A percentile compares a stretch with the other conserved stretches of the same genome.
Conservation (phyloP, 257 asterid genomes). For the Penstemon davidsonii region DNA sequence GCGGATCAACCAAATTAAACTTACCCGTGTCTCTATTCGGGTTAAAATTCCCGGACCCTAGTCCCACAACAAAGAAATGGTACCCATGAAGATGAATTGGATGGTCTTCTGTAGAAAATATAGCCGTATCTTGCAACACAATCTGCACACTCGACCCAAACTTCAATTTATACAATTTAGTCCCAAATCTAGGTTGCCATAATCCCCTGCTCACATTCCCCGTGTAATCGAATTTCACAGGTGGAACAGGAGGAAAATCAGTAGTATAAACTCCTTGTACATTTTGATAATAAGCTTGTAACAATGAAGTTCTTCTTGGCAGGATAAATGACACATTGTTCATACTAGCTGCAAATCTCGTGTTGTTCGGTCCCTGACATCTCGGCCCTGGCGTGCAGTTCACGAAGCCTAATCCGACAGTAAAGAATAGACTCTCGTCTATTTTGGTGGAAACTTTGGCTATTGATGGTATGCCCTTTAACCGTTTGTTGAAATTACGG, state of each 20-base stretch:
- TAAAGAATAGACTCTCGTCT: conserved; percentile 47
- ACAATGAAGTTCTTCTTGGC: conserved; percentile 44
- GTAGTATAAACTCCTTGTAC: conserved; percentile 47
- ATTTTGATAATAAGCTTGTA: conserved; percentile 56
- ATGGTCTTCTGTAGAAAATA: conserved; percentile 59
- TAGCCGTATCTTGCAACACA: conserved; percentile 65
- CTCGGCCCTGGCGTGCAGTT: conserved; percentile 55
- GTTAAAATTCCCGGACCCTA: conserved; percentile 61
- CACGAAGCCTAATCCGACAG: conserved; percentile 57
- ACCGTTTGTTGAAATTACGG: conserved; percentile 39
- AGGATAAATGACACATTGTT: conserved; percentile 54
- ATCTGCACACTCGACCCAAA: conserved; percentile 58
- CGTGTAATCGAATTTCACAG: conserved; percentile 52
- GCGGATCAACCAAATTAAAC: conserved; percentile 64
- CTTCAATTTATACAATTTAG: conserved; percentile 47
- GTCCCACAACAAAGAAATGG: conserved; percentile 63
- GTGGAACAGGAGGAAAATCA: conserved; percentile 62
- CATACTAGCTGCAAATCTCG: conserved; percentile 61
- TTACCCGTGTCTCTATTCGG: conserved; percentile 40
- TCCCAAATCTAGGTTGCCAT: conserved; percentile 51
- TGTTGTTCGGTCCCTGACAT: conserved; percentile 68
- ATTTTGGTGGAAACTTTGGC: conserved; percentile 41
- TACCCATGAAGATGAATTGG: conserved; percentile 73
- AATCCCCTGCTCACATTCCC: conserved; percentile 58
- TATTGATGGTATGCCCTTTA: conserved; percentile 38